Percentiles rank a stretch among this genome's conserved stretches.
Evolutionary conservation across 2,329 filamentous ascomycete genomes (phyloP).

Genomic region (Dactylellina parvicollis): DNA sequence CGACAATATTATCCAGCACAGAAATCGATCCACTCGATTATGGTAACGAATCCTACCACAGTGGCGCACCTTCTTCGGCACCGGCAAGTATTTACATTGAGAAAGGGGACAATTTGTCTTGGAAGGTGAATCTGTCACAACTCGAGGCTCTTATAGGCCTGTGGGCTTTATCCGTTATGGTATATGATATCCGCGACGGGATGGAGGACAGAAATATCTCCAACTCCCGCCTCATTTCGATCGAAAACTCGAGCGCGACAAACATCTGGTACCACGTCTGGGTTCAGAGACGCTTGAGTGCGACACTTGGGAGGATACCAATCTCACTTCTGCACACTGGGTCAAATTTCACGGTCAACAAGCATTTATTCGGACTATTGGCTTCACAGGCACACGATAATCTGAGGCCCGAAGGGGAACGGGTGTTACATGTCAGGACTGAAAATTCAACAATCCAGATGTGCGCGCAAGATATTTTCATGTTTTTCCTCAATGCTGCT

Average conservation of each 20-base stretch:
- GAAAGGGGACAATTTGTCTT: conserved; percentile 18
- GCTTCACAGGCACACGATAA: not conserved
- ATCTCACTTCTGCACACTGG: conserved; percentile 1
- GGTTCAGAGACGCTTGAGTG: conserved; percentile 25
- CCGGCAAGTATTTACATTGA: conserved; percentile 5
- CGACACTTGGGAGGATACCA: not conserved
- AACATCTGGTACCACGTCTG: conserved; percentile 34
- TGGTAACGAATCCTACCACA: not conserved
- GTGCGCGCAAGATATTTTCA: conserved; percentile 50
- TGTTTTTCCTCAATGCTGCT: conserved; percentile 29
- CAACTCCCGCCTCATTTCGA: conserved; percentile 31
- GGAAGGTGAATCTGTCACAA: conserved; percentile 14
- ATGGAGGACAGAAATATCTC: conserved; percentile 9
- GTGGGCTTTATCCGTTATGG: conserved; percentile 34
- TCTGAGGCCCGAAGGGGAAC: not conserved
- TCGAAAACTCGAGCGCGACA: conserved; percentile 4
- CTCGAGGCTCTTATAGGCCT: conserved; percentile 33
- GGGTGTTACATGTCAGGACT: conserved; percentile 6
- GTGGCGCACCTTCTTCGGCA: not conserved
- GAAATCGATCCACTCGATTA: not conserved
- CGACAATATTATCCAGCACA: conserved; percentile 12
- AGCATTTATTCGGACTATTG: conserved; percentile 31
- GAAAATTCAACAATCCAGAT: conserved; percentile 30
- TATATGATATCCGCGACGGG: conserved; percentile 20
- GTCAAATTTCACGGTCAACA: conserved; percentile 6